Percentiles rank a stretch among this genome's conserved stretches.
Evolutionary conservation across 78 protist species (phyloP).

Genomic region (Dictyostelium capitatum): DNA sequence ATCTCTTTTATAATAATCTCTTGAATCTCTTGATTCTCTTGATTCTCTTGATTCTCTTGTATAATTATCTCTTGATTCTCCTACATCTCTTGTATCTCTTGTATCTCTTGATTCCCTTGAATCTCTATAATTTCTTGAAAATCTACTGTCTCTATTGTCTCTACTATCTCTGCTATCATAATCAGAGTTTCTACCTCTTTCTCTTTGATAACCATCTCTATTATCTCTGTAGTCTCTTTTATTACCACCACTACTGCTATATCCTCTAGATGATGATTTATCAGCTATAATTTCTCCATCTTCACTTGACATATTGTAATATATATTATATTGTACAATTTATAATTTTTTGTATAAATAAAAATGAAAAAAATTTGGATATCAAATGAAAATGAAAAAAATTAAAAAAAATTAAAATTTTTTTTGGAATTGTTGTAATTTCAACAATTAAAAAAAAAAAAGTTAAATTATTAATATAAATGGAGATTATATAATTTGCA

Average conservation of each 20-base stretch:
- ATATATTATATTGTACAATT: neutral
- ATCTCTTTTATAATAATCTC: neutral
- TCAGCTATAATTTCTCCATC: slow-evolving; percentile 8
- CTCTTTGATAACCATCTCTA: neutral
- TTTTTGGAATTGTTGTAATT: neutral
- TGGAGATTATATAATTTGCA: no score
- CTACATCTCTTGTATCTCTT: neutral
- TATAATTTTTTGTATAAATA: neutral
- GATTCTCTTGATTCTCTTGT: neutral
- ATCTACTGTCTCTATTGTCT: neutral
- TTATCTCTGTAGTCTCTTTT: neutral
- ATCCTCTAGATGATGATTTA: neutral
- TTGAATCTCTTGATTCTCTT: neutral
- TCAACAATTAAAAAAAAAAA: neutral
- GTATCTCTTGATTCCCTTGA: neutral
- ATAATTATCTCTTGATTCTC: neutral
- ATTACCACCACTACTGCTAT: neutral
- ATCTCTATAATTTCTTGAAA: neutral
- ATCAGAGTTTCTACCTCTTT: neutral
- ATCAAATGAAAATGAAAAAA: neutral
- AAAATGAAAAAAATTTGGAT: neutral
- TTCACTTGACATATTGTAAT: neutral
- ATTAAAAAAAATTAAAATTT: neutral
- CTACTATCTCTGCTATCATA: neutral
- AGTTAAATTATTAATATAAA: neutral